phyloP scores from a whole-genome alignment of 257 asterid species.

The Nicotiana sylvestris region DNA sequence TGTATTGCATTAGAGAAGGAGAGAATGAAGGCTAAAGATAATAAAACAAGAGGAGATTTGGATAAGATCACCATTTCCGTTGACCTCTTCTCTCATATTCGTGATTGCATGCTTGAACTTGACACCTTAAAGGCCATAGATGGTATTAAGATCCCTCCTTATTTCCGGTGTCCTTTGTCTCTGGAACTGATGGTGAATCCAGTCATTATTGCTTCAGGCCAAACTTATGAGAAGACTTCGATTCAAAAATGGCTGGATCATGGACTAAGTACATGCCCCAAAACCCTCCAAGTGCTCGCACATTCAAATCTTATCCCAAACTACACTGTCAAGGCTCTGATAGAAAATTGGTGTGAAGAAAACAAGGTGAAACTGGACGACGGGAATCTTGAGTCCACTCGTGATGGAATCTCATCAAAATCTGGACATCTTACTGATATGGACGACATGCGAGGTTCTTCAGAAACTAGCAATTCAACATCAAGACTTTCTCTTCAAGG shows the following conservation, averaged over 20 bases:
- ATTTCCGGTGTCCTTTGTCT: conserved; percentile 77
- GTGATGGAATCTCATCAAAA: conserved; percentile 12
- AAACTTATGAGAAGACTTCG: conserved; percentile 73
- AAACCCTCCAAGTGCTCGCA: conserved; percentile 48
- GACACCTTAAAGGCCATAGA: conserved; percentile 39
- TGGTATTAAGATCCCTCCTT: conserved; percentile 59
- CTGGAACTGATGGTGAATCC: conserved; percentile 83
- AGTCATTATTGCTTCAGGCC: conserved; percentile 91
- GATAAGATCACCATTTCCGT: conserved; percentile 35
- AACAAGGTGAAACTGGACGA: conserved; percentile 36
- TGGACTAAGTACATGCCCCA: conserved; percentile 71
- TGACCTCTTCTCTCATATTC: conserved; percentile 52
- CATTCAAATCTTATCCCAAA: conserved; percentile 68
- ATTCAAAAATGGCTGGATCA: conserved; percentile 84
- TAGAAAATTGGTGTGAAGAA: conserved; percentile 64
- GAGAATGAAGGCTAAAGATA: conserved; percentile 52
- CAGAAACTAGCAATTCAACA: conserved; percentile 26
- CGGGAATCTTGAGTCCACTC: conserved; percentile 19
- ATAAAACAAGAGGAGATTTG: conserved; percentile 22
- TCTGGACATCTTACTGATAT: conserved; percentile 20
- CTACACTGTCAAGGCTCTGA: conserved; percentile 71
- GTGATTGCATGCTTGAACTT: conserved; percentile 41
- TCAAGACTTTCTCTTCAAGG: conserved; percentile 32
- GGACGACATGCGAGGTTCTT: conserved; percentile 24
- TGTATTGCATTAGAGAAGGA: conserved; percentile 74